Percentiles rank a stretch among this genome's conserved stretches.
Evolutionary conservation across 1,284 basidiomycete species (phyloP).

Genomic region (Trametes polyzona): DNA sequence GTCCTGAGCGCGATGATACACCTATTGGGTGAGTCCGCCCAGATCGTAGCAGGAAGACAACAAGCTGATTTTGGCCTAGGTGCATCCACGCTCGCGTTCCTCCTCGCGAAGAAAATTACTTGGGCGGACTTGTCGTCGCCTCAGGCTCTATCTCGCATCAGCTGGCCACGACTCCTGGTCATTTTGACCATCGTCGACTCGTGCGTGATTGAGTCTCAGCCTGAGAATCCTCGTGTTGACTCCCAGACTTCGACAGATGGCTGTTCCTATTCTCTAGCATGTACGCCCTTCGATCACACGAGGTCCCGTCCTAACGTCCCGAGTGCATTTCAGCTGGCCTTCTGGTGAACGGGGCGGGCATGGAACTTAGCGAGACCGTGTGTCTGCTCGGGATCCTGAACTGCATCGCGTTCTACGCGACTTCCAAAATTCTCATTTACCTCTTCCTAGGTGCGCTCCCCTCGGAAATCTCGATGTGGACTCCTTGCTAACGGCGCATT

Average conservation of each 20-base stretch:
- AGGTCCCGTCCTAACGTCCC: background rate
- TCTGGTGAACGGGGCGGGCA: conserved; percentile 43
- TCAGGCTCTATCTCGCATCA: conserved; percentile 26
- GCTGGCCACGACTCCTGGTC: conserved; percentile 35
- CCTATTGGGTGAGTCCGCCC: conserved; percentile 35
- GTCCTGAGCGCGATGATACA: conserved; percentile 34
- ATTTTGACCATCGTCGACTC: conserved; percentile 37
- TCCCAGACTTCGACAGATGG: conserved; percentile 28
- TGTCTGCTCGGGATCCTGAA: conserved; percentile 43
- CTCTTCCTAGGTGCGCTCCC: conserved; percentile 37
- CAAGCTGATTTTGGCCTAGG: conserved; percentile 23
- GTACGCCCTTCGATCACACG: conserved; percentile 17
- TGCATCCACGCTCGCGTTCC: conserved; percentile 34
- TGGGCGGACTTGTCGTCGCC: conserved; percentile 29
- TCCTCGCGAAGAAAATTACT: conserved; percentile 35
- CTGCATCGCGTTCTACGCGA: conserved; percentile 45
- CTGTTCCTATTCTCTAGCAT: conserved; percentile 40
- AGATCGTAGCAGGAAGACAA: background rate
- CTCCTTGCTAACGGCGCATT: conserved; percentile 4
- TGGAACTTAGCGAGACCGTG: conserved; percentile 33
- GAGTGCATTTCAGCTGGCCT: conserved; percentile 34
- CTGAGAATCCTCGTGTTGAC: background rate
- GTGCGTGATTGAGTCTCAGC: conserved; percentile 18
- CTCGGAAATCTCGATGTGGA: background rate
- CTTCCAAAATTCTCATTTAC: conserved; percentile 45